A percentile compares a stretch with the other conserved stretches of the same genome.
Evolutionary conservation across 148 eudicot species (phyloP).

Genomic region (Cornus florida): DNA sequence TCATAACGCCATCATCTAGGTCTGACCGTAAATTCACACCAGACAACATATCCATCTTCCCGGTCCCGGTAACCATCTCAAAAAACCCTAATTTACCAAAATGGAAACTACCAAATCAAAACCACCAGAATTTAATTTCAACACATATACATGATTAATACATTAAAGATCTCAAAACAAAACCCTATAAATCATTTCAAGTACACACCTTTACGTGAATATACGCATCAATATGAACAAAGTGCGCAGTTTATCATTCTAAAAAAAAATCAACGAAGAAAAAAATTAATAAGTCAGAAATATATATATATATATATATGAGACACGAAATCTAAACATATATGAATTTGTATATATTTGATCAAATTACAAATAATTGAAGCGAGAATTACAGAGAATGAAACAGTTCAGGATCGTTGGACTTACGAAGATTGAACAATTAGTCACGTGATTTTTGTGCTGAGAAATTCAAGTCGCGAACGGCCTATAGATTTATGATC

Average conservation of each 20-base stretch:
- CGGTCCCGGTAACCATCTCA: conserved; percentile 18
- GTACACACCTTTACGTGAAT: conserved; percentile 9
- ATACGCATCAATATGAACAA: conserved; percentile 1
- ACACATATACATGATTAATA: not conserved
- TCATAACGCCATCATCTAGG: conserved; percentile 19
- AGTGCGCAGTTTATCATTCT: not conserved
- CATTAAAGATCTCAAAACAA: not conserved
- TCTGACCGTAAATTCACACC: conserved; percentile 19
- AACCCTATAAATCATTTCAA: not conserved
- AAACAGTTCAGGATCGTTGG: not conserved
- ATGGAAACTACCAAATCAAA: not conserved
- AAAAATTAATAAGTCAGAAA: not conserved
- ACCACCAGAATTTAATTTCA: not conserved
- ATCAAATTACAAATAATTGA: not conserved
- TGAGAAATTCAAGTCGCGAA: conserved; percentile 3
- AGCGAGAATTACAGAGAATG: not conserved
- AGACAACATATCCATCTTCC: conserved; percentile 18
- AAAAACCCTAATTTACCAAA: conserved; percentile 6
- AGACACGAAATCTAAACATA: not conserved
- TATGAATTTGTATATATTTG: not conserved
- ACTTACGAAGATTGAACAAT: not conserved
- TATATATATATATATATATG: not conserved
- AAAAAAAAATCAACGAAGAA: not conserved
- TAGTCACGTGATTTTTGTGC: conserved; percentile 11
- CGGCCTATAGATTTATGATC: not conserved